A percentile compares a stretch with the other conserved stretches of the same genome.
phyloP scores from a whole-genome alignment of 495 filamentous ascomycete genomes.

The Penicillium steckii region DNA sequence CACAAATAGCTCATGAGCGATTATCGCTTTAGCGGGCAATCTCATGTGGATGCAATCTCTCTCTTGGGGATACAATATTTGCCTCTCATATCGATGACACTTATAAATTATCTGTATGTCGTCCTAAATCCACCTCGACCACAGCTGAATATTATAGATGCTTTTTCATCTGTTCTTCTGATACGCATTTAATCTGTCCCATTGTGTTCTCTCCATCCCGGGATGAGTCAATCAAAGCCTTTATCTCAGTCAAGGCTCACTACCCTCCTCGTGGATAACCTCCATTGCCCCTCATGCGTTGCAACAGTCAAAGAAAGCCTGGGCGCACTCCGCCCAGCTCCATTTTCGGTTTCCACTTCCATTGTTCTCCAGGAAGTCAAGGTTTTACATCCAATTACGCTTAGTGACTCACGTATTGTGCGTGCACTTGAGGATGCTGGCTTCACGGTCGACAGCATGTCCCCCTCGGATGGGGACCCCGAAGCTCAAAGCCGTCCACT shows the following conservation, averaged over 20 bases:
- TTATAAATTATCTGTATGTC: too few species aligned
- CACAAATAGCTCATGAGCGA: too few species aligned
- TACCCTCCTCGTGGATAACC: conserved; percentile 5
- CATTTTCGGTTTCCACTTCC: conserved; percentile 3
- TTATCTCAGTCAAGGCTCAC: conserved; percentile 4
- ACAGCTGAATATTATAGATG: too few species aligned
- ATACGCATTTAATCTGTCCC: too few species aligned
- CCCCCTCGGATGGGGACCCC: not conserved
- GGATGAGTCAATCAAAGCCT: not conserved
- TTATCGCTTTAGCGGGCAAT: too few species aligned
- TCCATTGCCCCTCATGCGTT: conserved; percentile 6
- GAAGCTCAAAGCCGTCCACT: not conserved
- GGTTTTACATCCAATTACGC: not conserved
- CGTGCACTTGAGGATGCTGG: not conserved
- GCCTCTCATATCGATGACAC: too few species aligned
- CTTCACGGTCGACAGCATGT: not conserved
- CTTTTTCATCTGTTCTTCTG: too few species aligned
- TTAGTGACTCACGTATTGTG: not conserved
- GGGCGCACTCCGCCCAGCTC: not conserved
- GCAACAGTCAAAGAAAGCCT: conserved; percentile 3
- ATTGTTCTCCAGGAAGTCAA: not conserved
- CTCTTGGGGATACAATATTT: too few species aligned
- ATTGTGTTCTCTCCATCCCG: too few species aligned
- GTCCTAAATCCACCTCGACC: too few species aligned
- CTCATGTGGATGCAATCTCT: too few species aligned